Conservation (phyloP, 352 stramenopile genomes). For the Globisporangium splendens region DNA sequence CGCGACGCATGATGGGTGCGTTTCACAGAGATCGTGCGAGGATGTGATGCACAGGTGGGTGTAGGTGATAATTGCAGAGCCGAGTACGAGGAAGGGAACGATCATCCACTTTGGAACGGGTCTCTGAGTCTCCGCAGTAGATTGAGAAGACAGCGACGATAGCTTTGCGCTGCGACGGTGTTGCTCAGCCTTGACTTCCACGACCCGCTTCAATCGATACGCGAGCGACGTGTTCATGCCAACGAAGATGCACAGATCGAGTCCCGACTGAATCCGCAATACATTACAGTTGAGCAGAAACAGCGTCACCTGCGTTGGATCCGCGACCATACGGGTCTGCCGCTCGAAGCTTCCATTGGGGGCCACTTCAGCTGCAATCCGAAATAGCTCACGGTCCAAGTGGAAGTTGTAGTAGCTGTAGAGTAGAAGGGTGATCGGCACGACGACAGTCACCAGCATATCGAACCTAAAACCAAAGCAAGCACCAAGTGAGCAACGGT, state of each 20-base stretch:
- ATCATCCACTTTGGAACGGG: conserved; percentile 4
- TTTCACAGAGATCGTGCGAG: conserved; percentile 10
- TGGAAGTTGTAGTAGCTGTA: conserved; percentile 25
- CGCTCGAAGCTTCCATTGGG: conserved; percentile 22
- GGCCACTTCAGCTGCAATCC: conserved; percentile 18
- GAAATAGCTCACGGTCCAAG: conserved; percentile 23
- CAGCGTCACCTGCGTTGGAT: conserved; percentile 23
- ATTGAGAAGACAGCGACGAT: not conserved
- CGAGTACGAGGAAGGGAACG: conserved; percentile 14
- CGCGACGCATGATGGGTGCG: conserved; percentile 21
- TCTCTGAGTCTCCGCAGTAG: not conserved
- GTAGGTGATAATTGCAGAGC: conserved; percentile 6
- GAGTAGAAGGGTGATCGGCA: conserved; percentile 22
- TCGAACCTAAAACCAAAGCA: conserved; percentile 29
- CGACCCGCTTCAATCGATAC: conserved; percentile 29
- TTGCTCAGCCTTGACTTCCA: conserved; percentile 14
- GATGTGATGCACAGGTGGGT: conserved; percentile 8
- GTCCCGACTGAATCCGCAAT: conserved; percentile 21
- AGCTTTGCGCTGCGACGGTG: not conserved
- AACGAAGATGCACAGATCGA: conserved; percentile 26
- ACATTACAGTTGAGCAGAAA: conserved; percentile 29
- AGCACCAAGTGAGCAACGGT: too few species aligned
- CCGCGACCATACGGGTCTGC: conserved; percentile 19
- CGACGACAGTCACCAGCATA: conserved; percentile 20
- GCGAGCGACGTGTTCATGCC: conserved; percentile 31